phyloP scores from a whole-genome alignment of 2,329 filamentous ascomycete genomes.

The Monilinia fructicola region DNA sequence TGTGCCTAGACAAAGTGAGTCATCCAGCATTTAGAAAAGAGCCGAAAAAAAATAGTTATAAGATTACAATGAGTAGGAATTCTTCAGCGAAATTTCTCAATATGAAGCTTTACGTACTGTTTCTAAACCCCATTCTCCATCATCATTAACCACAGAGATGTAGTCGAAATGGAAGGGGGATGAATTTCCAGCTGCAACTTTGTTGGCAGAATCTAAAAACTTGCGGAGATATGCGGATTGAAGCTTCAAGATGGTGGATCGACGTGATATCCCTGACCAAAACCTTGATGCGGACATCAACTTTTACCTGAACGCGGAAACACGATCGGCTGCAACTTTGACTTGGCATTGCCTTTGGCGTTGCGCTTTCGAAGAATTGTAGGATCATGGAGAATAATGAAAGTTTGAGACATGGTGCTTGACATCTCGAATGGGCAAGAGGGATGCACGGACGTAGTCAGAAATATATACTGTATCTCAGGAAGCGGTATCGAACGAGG shows the following conservation, averaged over 20 bases:
- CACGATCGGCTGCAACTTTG: not conserved
- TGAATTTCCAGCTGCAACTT: not conserved
- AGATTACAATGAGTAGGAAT: no score
- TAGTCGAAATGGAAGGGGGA: constrained; percentile 26
- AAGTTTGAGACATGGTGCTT: no score
- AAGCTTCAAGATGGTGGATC: constrained; percentile 24
- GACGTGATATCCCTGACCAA: constrained; percentile 25
- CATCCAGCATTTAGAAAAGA: no score
- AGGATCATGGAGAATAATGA: no score
- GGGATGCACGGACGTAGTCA: no score
- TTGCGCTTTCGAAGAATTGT: not conserved
- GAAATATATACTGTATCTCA: no score
- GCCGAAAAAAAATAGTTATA: no score
- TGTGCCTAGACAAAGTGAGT: not conserved
- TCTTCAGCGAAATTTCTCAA: no score
- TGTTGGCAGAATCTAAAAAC: constrained; percentile 18
- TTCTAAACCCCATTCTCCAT: constrained; percentile 27
- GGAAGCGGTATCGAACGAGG: no score
- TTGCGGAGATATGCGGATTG: constrained; percentile 24
- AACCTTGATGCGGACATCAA: constrained; percentile 15
- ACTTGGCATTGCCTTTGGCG: not conserved
- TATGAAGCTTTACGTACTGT: not conserved
- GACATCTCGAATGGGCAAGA: no score
- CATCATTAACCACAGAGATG: constrained; percentile 26
- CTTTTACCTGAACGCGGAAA: not conserved